phyloP scores from a whole-genome alignment of 2,329 filamentous ascomycete genomes.

The Talaromyces sp. region DNA sequence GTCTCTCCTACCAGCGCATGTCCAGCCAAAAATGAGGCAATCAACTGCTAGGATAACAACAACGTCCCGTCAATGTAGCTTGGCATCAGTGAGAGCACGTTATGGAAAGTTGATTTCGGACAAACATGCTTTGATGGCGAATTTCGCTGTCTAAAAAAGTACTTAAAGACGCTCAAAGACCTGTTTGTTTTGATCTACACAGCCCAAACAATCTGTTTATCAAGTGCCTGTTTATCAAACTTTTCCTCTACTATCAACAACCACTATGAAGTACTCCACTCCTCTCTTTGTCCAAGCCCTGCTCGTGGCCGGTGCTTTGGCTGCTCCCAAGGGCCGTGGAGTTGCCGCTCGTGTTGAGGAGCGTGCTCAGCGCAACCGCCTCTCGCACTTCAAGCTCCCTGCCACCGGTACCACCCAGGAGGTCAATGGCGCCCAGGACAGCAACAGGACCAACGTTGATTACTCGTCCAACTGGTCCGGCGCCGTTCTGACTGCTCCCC shows the following conservation, averaged over 20 bases:
- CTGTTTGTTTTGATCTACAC: not conserved
- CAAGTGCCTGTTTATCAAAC: not conserved
- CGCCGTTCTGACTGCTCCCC: conserved; percentile 45
- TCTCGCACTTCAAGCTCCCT: conserved; percentile 5
- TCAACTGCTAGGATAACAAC: not conserved
- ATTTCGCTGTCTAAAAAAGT: not conserved
- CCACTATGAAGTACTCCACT: conserved; percentile 11
- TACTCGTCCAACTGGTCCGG: conserved; percentile 59
- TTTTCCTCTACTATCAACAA: not conserved
- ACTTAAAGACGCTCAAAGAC: not conserved
- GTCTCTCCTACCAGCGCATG: not conserved
- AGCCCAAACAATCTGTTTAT: not conserved
- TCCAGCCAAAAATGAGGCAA: not conserved
- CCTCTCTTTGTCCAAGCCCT: conserved; percentile 4
- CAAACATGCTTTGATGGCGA: not conserved
- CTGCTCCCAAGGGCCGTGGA: conserved; percentile 3
- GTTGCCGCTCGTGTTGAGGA: conserved; percentile 7
- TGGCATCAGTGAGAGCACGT: not conserved
- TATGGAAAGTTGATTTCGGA: not conserved
- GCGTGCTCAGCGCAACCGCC: not conserved
- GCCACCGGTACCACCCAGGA: not conserved
- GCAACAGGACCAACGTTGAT: conserved; percentile 29
- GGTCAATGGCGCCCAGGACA: not conserved
- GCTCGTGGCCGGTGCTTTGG: conserved; percentile 7
- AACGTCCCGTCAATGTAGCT: not conserved